Conservation (phyloP, 345 rosid species). For the Citrus mangshanensis region DNA sequence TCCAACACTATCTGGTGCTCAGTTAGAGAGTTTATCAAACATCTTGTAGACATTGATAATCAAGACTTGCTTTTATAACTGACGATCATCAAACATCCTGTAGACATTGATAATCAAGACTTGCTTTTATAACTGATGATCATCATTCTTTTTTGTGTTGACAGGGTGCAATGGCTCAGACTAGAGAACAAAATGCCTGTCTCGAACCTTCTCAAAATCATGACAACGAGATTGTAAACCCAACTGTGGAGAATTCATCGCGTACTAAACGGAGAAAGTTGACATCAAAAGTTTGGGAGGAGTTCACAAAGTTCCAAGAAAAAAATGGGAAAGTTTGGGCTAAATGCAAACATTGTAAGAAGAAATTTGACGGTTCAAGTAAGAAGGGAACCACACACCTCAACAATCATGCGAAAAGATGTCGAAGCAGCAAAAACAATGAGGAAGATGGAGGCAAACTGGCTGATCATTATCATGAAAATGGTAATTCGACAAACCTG, state of each 20-base stretch:
- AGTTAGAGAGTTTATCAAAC: too few species aligned
- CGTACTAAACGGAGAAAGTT: not conserved
- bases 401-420: not conserved
- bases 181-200: not conserved
- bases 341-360: not conserved
- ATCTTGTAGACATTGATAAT: too few species aligned
- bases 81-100: not conserved
- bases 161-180: not conserved
- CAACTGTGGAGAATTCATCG: not conserved
- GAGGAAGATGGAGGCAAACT: not conserved
- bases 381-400: not conserved
- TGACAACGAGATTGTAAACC: not conserved
- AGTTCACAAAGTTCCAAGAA: not conserved
- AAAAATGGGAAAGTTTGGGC: not conserved
- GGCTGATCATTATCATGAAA: not conserved
- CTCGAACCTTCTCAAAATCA: not conserved
- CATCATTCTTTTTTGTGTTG: not conserved
- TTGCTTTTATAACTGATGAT: too few species aligned
- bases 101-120: too few species aligned
- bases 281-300: not conserved
- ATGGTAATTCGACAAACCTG: not conserved
- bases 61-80: too few species aligned
- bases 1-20: too few species aligned
- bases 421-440: not conserved
- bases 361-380: not conserved